These are phyloP conservation scores for Fraxinus quadrangulata DNA, from an alignment of 257 asterid species.

Conservation along the genomic window DNA sequence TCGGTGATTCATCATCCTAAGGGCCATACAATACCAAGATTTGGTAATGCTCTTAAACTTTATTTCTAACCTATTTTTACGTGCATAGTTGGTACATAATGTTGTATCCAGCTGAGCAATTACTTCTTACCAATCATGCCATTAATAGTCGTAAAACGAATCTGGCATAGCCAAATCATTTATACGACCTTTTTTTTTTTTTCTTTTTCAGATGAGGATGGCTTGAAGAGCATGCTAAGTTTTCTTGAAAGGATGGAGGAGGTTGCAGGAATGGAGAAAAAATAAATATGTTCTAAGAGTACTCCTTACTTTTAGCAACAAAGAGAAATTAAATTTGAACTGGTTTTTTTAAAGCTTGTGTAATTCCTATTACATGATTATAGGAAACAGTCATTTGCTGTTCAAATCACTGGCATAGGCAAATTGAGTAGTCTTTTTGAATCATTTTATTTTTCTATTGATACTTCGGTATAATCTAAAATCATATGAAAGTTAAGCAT, in stretches of 20 bases:
- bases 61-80: background rate
- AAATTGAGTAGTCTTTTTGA: background rate
- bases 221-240: slow-evolving; percentile 53
- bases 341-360: background rate
- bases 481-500: background rate
- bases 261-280: slow-evolving; percentile 26
- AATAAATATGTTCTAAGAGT: slow-evolving; percentile 11
- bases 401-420: background rate
- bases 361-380: background rate
- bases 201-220: slow-evolving; percentile 47
- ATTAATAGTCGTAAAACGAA: background rate
- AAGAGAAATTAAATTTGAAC: no score
- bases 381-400: background rate
- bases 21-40: slow-evolving; percentile 85
- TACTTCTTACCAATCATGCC: background rate
- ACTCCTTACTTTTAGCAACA: background rate
- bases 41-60: slow-evolving; percentile 49
- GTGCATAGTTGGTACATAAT: background rate
- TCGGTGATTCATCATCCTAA: slow-evolving; percentile 71
- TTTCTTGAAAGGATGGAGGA: slow-evolving; percentile 61
- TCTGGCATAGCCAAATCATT: background rate
- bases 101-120: background rate
- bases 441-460: background rate
- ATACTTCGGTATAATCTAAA: background rate
- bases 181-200: background rate